A percentile compares a stretch with the other conserved stretches of the same genome.
Evolutionary conservation across 495 filamentous ascomycete species (phyloP).

Genomic region (Penicillium cinerascens): DNA sequence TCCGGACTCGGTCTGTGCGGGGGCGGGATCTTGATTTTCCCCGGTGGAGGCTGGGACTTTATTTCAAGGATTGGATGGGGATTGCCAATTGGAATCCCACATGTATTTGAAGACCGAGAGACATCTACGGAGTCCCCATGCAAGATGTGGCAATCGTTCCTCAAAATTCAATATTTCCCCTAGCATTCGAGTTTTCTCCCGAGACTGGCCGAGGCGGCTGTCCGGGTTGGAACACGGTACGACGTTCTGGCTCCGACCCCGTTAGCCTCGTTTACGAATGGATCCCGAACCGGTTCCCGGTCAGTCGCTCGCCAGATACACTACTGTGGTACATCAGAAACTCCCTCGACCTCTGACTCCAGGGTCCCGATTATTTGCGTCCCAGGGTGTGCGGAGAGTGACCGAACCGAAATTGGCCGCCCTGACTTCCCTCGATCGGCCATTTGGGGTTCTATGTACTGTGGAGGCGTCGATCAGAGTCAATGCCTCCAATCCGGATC

Average conservation of each 20-base stretch:
- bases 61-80: neutral
- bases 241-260: conserved; percentile 1
- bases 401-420: neutral
- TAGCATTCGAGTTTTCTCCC: conserved; percentile 5
- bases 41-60: conserved; percentile 4
- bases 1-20: conserved; percentile 30
- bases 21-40: conserved; percentile 9
- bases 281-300: neutral
- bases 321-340: neutral
- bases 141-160: neutral
- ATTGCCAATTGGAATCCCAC: neutral
- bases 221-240: conserved; percentile 4
- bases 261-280: neutral
- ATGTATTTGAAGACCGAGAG: neutral
- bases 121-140: neutral
- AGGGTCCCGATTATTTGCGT: neutral
- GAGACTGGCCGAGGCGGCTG: conserved; percentile 4
- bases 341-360: neutral
- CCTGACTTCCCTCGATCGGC: neutral
- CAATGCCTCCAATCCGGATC: neutral
- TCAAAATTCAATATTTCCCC: neutral
- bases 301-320: neutral
- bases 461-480: neutral
- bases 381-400: neutral
- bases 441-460: neutral